phyloP scores from a whole-genome alignment of 805 yeast genomes.

The Middelhovenomyces tepae region DNA sequence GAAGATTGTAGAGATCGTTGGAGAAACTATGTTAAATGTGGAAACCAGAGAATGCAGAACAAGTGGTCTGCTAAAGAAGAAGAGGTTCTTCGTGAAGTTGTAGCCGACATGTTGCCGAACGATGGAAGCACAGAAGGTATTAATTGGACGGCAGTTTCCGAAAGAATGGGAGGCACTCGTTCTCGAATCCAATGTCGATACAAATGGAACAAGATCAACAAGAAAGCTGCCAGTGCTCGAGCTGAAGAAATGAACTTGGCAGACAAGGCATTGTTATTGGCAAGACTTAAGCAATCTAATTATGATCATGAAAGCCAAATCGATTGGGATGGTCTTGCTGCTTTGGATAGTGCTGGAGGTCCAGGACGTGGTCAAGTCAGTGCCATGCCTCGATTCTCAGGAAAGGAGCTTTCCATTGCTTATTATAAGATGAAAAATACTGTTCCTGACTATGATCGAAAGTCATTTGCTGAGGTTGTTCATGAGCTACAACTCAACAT shows the following conservation, averaged over 20 bases:
- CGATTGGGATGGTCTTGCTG: constrained; percentile 49
- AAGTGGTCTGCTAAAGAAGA: constrained; percentile 80
- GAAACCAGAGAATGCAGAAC: constrained; percentile 60
- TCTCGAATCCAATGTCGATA: constrained; percentile 92
- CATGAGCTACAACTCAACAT: constrained; percentile 13
- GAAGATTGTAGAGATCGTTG: constrained; percentile 96
- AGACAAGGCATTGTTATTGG: constrained; percentile 45
- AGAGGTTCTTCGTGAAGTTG: constrained; percentile 44
- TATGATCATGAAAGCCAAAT: constrained; percentile 35
- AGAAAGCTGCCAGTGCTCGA: constrained; percentile 43
- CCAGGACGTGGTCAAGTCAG: too few species aligned
- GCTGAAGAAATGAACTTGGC: constrained; percentile 36
- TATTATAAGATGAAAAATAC: constrained; percentile 51
- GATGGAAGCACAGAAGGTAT: constrained; percentile 32
- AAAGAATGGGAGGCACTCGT: constrained; percentile 78
- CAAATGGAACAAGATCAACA: constrained; percentile 81
- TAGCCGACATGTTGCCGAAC: constrained; percentile 35
- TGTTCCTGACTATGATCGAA: constrained; percentile 40
- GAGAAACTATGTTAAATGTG: constrained; percentile 94
- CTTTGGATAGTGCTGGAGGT: too few species aligned
- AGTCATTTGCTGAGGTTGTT: constrained; percentile 28
- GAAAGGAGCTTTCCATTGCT: constrained; percentile 50
- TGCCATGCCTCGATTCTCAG: too few species aligned
- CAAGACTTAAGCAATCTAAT: constrained; percentile 37
- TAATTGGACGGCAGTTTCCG: constrained; percentile 90